Evolutionary conservation across 1,284 basidiomycete species (phyloP).

Genomic region (Tilletia walkeri): DNA sequence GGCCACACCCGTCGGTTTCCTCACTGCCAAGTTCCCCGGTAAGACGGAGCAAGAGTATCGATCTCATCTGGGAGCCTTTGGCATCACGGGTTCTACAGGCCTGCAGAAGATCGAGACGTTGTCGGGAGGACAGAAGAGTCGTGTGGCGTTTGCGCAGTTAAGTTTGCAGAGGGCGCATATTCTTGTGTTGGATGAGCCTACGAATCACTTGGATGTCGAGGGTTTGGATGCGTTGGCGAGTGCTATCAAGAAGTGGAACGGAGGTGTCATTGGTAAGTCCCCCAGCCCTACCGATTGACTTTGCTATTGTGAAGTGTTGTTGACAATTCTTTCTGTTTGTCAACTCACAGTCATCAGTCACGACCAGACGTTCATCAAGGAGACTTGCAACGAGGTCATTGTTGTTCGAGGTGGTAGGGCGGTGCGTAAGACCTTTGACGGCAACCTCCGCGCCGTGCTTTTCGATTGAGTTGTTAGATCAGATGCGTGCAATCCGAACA

Average conservation of each 20-base stretch:
- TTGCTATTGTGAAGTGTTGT: too few species aligned
- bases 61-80: constrained; percentile 91
- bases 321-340: not conserved
- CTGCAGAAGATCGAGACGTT: constrained; percentile 67
- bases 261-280: constrained; percentile 64
- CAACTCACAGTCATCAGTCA: constrained; percentile 11
- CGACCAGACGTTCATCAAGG: constrained; percentile 18
- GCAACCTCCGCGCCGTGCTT: constrained; percentile 2
- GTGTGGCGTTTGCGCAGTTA: constrained; percentile 91
- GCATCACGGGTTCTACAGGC: constrained; percentile 95
- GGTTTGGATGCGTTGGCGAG: constrained; percentile 93
- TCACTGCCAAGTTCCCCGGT: constrained; percentile 87
- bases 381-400: constrained; percentile 14
- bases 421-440: constrained; percentile 8
- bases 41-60: constrained; percentile 96
- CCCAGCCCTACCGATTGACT: too few species aligned
- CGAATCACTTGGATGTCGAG: constrained; percentile 86
- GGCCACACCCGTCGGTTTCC: constrained; percentile 86
- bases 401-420: constrained; percentile 9
- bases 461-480: not conserved
- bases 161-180: constrained; percentile 87
- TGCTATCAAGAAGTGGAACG: constrained; percentile 85
- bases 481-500: not conserved
- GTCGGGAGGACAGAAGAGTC: constrained; percentile 88
- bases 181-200: constrained; percentile 96